Evolutionary conservation across 257 asterid genomes (phyloP), one percentile per base, ranked within the genome.

Genomic region (Apocynum venetum): DNA sequence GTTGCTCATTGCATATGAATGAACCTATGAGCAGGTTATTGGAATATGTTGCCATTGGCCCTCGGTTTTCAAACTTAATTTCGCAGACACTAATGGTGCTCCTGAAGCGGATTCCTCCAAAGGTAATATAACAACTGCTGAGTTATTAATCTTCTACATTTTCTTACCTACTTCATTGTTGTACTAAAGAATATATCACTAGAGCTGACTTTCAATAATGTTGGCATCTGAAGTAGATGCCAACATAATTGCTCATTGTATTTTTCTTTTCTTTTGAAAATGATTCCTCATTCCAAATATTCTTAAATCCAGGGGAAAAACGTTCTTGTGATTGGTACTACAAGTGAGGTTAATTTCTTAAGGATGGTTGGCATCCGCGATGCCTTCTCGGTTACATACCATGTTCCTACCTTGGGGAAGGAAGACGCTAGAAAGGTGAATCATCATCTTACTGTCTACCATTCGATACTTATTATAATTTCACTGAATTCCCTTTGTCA

Each of bases 31-130:
- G 82, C 88, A 95, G 99, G 89, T 86, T 95, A 78, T 73, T 95
- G 84, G 99, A 95, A 79, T 91, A 93, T 85, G 97, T 93, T 70
- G 84, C 97, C 14, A 89, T 95, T 81, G 99, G 98, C 77, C 98
- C 98, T 82, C 94, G 98, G 53, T 95, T 91, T 87, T 95, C 98
- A 13, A 95, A 92, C 84, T 77, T 95, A 83, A 93, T 93, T 76
- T 90, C 96, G 82, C 99, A 95, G 87, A 95, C 99, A 77, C 80
- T 95, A 87, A 69, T 95, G 96, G 96, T 93, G 84, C 97, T 91
- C 82, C 87, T 93, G 77, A 93, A 93, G 85, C 92, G 98, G 78
- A 86, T 84, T 74, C 99, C 99, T 74, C 99, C 99, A 6, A 90
- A 90, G 96, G 99, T 94, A 84, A 15, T 80, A 65, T 79, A 20